phyloP scores from a whole-genome alignment of 805 yeast genomes.

The Blastobotrys peoriensis region DNA sequence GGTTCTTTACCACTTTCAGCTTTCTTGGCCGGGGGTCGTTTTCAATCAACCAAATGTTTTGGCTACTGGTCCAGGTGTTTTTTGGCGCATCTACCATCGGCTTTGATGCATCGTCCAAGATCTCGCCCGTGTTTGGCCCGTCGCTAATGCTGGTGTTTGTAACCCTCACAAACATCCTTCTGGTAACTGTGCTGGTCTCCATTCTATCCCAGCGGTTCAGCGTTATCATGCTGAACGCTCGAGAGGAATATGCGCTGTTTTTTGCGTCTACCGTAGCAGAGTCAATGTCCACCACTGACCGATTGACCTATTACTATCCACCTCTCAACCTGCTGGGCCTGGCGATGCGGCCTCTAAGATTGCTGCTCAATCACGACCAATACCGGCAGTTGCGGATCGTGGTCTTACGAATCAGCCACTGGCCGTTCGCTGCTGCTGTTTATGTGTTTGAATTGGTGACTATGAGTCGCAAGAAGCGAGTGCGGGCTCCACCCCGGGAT shows the following conservation, averaged over 20 bases:
- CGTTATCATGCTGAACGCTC: constrained; percentile 29
- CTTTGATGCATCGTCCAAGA: constrained; percentile 27
- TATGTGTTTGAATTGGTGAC: constrained; percentile 19
- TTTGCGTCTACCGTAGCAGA: constrained; percentile 29
- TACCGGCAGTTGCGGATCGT: constrained; percentile 24
- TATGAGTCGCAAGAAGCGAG: not conserved
- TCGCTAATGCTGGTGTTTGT: constrained; percentile 29
- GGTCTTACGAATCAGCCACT: constrained; percentile 26
- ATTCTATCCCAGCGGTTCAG: constrained; percentile 29
- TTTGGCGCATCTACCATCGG: constrained; percentile 30
- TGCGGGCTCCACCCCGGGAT: not conserved
- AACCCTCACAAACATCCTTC: constrained; percentile 25
- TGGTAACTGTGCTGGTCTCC: constrained; percentile 31
- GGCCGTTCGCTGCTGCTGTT: constrained; percentile 24
- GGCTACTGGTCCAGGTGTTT: constrained; percentile 29
- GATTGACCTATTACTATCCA: constrained; percentile 29
- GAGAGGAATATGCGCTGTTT: constrained; percentile 28
- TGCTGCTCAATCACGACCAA: constrained; percentile 20
- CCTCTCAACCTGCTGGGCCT: constrained; percentile 28
- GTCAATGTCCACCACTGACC: constrained; percentile 28
- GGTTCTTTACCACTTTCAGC: constrained; percentile 30
- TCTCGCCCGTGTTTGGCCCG: constrained; percentile 29
- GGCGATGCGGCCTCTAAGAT: constrained; percentile 25
- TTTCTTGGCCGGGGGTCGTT: constrained; percentile 28
- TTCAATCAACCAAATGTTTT: constrained; percentile 26